phyloP scores from a whole-genome alignment of 2,329 filamentous ascomycete species.

The Paracorniculantispora psalliotae region DNA sequence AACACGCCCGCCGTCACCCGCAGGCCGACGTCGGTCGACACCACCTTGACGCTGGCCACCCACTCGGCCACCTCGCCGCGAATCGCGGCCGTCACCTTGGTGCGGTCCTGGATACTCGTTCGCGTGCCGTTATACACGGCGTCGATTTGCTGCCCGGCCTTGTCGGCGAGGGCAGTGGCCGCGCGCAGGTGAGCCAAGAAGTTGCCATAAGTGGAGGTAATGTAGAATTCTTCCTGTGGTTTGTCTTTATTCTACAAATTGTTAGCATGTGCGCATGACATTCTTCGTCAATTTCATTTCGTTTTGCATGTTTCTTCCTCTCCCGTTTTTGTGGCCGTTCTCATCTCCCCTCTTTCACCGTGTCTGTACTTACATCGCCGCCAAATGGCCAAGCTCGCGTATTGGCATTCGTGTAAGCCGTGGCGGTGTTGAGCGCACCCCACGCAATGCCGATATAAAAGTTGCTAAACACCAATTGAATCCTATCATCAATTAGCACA shows the following conservation, averaged over 20 bases:
- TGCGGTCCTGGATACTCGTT: constrained; percentile 32
- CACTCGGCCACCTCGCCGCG: constrained; percentile 58
- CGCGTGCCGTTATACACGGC: constrained; percentile 37
- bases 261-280: too few species aligned
- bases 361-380: constrained; percentile 47
- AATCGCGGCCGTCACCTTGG: constrained; percentile 42
- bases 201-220: constrained; percentile 60
- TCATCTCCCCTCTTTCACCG: too few species aligned
- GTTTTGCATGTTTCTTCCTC: too few species aligned
- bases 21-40: constrained; percentile 55
- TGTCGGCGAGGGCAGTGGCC: constrained; percentile 53
- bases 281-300: too few species aligned
- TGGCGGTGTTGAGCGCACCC: constrained; percentile 51
- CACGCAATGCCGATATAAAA: constrained; percentile 61
- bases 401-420: constrained; percentile 49
- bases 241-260: constrained; percentile 45
- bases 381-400: constrained; percentile 62
- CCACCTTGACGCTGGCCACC: constrained; percentile 58
- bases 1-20: constrained; percentile 57
- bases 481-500: constrained; percentile 29
- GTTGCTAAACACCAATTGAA: constrained; percentile 62
- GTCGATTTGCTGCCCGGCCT: constrained; percentile 45
- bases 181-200: constrained; percentile 58
- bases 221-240: constrained; percentile 59
- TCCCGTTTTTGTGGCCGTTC: too few species aligned